Evolutionary conservation across 2,329 filamentous ascomycete genomes (phyloP).

Genomic region (Clonostachys byssicola): DNA sequence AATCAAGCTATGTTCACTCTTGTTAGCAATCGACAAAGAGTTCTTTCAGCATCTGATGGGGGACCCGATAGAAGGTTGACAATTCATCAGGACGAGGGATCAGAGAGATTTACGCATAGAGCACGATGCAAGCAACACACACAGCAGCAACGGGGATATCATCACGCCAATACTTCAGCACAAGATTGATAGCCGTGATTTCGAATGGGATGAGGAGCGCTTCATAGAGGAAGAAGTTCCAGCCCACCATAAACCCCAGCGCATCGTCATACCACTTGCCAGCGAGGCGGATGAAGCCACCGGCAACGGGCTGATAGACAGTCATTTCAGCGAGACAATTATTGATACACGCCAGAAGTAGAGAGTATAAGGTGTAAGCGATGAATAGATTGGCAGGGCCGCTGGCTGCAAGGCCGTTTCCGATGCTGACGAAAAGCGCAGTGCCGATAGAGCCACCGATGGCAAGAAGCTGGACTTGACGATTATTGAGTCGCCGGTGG

Average conservation of each 20-base stretch:
- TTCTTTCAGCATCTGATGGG: neutral
- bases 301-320: constrained; percentile 51
- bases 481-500: constrained; percentile 37
- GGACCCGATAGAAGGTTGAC: too few relatives aligned
- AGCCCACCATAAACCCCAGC: constrained; percentile 46
- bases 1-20: constrained; percentile 10
- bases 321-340: constrained; percentile 59
- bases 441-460: constrained; percentile 49
- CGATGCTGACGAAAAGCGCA: constrained; percentile 52
- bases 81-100: neutral
- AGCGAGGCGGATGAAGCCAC: constrained; percentile 55
- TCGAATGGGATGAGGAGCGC: constrained; percentile 45
- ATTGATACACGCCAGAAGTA: constrained; percentile 52
- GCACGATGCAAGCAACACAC: constrained; percentile 34
- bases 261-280: constrained; percentile 55
- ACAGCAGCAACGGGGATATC: constrained; percentile 32
- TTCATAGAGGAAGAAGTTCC: constrained; percentile 48
- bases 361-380: constrained; percentile 46
- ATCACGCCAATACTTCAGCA: constrained; percentile 29
- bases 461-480: constrained; percentile 47
- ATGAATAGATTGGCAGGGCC: constrained; percentile 42
- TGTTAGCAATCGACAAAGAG: constrained; percentile 3
- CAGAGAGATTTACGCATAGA: constrained; percentile 20
- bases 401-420: constrained; percentile 32
- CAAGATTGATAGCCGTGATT: constrained; percentile 35